Evolutionary conservation across 768 basidiomycete species (phyloP), one percentile per base, ranked within the genome.

Genomic region (Suillus decipiens): DNA sequence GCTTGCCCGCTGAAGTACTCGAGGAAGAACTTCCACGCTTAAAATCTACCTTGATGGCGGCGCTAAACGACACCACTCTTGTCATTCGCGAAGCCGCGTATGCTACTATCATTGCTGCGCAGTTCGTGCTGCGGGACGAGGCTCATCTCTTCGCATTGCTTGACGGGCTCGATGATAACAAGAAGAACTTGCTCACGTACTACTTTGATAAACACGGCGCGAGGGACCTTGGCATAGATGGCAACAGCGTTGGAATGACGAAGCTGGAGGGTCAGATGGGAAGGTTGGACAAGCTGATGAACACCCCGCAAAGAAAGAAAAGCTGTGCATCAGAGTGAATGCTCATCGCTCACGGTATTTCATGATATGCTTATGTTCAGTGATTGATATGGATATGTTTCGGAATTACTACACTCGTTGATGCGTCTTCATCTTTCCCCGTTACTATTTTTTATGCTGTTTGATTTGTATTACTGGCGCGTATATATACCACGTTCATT

Each of bases 171-270:
- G 86, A 91, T n/a, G 89, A 93, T 64, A 92, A 92, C 69, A 93
- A 95, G 81, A 94, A 93, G 81, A 94, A 95, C 71, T 79, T 95
- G 19, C 79, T 95, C 56, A 93, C 93, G 1, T 95, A 95, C 67
- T 79, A 93, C 62, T 95, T 95, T 67, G 93, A 94, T 73, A 95
- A 94, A 73, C 90, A 94, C 69, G 88, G 88, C 37, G 90, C 84
- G 11, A 81, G 93, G 24, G 90, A 85, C 50, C 68, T 73, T 58
- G 73, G 72, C 5, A 72, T 72, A 43, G 77, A 78, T 10, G 75
- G 70, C 0, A 60, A 58, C 7, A n/a, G 74, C n/a, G 77, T 77
- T 17, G 84, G 89, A 36, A 81, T 90, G 70, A 86, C 88, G 58
- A 89, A 85, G 68, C 79, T 94, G 64, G 86, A 90, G 78, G 88